phyloP scores from a whole-genome alignment of 2,329 filamentous ascomycete genomes.

The Hypomyces perniciosus region DNA sequence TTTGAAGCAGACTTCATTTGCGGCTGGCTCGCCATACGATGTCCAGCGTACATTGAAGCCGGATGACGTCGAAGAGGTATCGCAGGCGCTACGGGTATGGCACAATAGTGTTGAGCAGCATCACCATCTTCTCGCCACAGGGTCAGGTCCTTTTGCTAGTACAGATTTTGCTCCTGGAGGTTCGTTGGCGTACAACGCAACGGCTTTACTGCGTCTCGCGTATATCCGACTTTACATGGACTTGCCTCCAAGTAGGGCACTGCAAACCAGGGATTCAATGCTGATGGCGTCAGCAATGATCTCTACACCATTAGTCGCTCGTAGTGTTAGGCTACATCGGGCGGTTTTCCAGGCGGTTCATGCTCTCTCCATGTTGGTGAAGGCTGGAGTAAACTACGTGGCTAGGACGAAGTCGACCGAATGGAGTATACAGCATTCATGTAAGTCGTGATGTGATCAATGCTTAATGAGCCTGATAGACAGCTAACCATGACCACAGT shows the following conservation, averaged over 20 bases:
- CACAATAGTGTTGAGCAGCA: slow-evolving; percentile 53
- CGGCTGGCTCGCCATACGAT: slow-evolving; percentile 42
- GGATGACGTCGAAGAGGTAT: slow-evolving; percentile 52
- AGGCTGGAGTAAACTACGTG: slow-evolving; percentile 56
- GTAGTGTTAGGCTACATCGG: slow-evolving; percentile 54
- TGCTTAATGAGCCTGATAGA: neutral
- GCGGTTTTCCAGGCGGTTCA: slow-evolving; percentile 64
- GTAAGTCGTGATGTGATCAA: slow-evolving; percentile 34
- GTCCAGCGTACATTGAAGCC: slow-evolving; percentile 44
- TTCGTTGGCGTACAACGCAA: slow-evolving; percentile 61
- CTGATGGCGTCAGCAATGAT: slow-evolving; percentile 56
- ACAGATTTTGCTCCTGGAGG: slow-evolving; percentile 50
- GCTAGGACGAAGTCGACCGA: slow-evolving; percentile 55
- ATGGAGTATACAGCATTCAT: slow-evolving; percentile 58
- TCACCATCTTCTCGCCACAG: slow-evolving; percentile 44
- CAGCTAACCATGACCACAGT: slow-evolving; percentile 30
- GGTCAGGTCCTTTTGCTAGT: slow-evolving; percentile 39
- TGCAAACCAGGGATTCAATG: slow-evolving; percentile 59
- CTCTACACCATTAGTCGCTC: slow-evolving; percentile 51
- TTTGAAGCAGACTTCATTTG: slow-evolving; percentile 56
- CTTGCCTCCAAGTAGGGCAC: slow-evolving; percentile 53
- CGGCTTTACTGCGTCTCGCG: slow-evolving; percentile 52
- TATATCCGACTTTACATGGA: slow-evolving; percentile 63
- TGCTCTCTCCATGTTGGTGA: slow-evolving; percentile 61
- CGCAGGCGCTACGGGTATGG: slow-evolving; percentile 52